phyloP scores from a whole-genome alignment of 768 basidiomycete genomes.

The Tricholoma flavovirens region DNA sequence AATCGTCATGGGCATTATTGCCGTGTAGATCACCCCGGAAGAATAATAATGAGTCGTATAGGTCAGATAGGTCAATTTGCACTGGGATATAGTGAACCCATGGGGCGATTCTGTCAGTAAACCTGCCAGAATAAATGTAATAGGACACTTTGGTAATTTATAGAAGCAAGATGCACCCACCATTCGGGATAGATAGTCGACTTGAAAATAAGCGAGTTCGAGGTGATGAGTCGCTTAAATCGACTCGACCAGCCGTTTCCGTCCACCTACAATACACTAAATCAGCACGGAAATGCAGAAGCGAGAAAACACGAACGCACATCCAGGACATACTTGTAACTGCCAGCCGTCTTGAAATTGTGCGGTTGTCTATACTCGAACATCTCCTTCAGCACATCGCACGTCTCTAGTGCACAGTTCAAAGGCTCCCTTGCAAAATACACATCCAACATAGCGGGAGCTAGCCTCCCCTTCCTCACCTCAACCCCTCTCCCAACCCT shows the following conservation, averaged over 20 bases:
- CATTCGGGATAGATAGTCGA: constrained; percentile 64
- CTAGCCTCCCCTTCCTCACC: constrained; percentile 26
- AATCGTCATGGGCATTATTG: constrained; percentile 48
- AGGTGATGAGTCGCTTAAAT: constrained; percentile 56
- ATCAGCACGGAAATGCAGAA: not conserved
- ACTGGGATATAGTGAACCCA: constrained; percentile 76
- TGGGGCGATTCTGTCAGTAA: constrained; percentile 45
- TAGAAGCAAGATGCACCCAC: constrained; percentile 23
- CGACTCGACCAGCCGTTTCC: constrained; percentile 61
- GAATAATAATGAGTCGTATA: constrained; percentile 68
- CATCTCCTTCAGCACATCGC: constrained; percentile 33
- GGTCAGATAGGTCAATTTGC: constrained; percentile 54
- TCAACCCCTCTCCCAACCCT: constrained; percentile 30
- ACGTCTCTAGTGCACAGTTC: constrained; percentile 36
- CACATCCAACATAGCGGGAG: constrained; percentile 49
- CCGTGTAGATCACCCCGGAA: constrained; percentile 57
- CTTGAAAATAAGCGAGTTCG: constrained; percentile 57
- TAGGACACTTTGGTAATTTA: no score
- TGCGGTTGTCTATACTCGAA: constrained; percentile 45
- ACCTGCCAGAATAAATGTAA: constrained; percentile 29
- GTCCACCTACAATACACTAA: constrained; percentile 32
- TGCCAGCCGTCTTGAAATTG: constrained; percentile 34
- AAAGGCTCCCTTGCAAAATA: constrained; percentile 40
- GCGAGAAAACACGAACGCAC: constrained; percentile 29
- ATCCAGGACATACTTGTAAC: constrained; percentile 57